These are phyloP conservation scores for Schizonepeta tenuifolia DNA, from an alignment of 257 asterid genomes.

Conservation along the genomic window DNA sequence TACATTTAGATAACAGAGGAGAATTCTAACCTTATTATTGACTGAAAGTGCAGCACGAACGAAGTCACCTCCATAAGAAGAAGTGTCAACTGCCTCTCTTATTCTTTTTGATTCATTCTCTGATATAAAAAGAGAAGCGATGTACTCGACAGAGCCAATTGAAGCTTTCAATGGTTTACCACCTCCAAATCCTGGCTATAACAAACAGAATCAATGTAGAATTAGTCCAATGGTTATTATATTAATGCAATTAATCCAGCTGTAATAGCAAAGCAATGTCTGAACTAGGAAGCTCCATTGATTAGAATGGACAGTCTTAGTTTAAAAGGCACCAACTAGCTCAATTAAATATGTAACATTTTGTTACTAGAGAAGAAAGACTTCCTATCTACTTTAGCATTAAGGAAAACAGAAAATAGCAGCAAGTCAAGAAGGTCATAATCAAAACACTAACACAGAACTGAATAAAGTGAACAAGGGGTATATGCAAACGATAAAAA, in stretches of 20 bases:
- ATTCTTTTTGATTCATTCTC: constrained; percentile 72
- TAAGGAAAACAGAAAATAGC: constrained; percentile 13
- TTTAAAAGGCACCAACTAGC: constrained; percentile 19
- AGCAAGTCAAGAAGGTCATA: constrained; percentile 9
- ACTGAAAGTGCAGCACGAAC: constrained; percentile 94
- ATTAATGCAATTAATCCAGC: neutral
- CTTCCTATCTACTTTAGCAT: constrained; percentile 12
- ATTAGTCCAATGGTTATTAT: constrained; percentile 31
- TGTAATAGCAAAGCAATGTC: constrained; percentile 6
- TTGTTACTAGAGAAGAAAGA: constrained; percentile 3
- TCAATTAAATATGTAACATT: constrained; percentile 14
- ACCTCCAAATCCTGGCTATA: constrained; percentile 87
- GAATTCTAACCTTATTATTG: constrained; percentile 67
- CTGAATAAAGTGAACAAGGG: constrained; percentile 6
- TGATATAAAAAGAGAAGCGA: constrained; percentile 76
- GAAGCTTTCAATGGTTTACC: constrained; percentile 82
- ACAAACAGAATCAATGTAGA: constrained; percentile 31
- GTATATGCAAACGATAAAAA: constrained; percentile 1
- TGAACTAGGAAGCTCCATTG: constrained; percentile 4
- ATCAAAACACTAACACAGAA: neutral
- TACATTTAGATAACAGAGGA: neutral
- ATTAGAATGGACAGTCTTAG: neutral
- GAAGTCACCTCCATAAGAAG: constrained; percentile 76
- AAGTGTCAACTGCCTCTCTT: constrained; percentile 74
- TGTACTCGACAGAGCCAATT: constrained; percentile 93